Conservation (phyloP, 1,284 basidiomycete species). For the Abortiporus biennis region DNA sequence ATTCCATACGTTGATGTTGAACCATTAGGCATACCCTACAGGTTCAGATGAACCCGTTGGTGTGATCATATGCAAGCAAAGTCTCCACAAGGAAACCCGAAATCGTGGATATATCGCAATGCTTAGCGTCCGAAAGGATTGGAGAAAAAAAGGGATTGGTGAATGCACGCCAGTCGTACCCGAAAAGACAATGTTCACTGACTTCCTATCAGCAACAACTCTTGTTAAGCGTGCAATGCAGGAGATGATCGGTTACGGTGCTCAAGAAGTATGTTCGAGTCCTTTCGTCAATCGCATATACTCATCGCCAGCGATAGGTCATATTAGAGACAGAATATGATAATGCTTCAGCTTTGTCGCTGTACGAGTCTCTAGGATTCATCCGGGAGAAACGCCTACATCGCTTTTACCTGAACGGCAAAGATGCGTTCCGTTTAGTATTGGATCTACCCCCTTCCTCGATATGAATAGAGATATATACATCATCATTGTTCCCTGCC, state of each 20-base stretch:
- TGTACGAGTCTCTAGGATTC: slow-evolving; percentile 93
- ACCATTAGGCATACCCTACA: slow-evolving; percentile 63
- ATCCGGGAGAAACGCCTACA: slow-evolving; percentile 92
- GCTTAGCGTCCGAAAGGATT: slow-evolving; percentile 82
- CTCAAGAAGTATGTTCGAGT: slow-evolving; percentile 1
- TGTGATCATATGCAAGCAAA: slow-evolving; percentile 95
- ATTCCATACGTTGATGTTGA: background rate
- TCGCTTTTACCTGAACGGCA: slow-evolving; percentile 94
- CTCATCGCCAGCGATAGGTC: slow-evolving; percentile 44
- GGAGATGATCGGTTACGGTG: slow-evolving; percentile 1
- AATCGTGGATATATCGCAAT: slow-evolving; percentile 97
- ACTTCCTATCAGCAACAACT: background rate
- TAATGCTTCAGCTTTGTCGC: slow-evolving; percentile 78
- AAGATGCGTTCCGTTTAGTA: slow-evolving; percentile 77
- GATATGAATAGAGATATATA: background rate
- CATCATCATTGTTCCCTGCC: too few species aligned
- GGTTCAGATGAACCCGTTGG: slow-evolving; percentile 67
- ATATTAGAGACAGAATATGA: slow-evolving; percentile 97
- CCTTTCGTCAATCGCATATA: background rate
- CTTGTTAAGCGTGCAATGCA: slow-evolving; percentile 5
- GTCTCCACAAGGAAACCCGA: slow-evolving; percentile 68
- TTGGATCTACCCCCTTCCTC: slow-evolving; percentile 43
- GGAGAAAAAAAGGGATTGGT: slow-evolving; percentile 90
- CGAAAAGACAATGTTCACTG: background rate
- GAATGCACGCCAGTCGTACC: slow-evolving; percentile 24